These are phyloP conservation scores for Ceratocystis diversiconidia DNA, from an alignment of 2,329 filamentous ascomycete species.

Conservation along the genomic window DNA sequence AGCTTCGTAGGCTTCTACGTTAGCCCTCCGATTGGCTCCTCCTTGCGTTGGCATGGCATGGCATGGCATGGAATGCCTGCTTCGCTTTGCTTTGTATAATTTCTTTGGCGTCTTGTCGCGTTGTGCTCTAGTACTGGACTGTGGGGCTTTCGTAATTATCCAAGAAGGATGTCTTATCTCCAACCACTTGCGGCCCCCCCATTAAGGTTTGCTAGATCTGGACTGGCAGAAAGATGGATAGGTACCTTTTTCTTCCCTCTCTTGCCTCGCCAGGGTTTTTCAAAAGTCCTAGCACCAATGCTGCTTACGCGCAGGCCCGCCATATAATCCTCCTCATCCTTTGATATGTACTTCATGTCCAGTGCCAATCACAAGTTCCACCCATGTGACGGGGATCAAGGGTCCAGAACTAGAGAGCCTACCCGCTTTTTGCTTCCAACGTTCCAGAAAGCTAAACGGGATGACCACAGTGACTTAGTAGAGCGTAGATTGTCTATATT, in stretches of 20 bases:
- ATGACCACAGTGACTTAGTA: neutral
- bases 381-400: neutral
- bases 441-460: neutral
- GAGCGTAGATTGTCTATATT: neutral
- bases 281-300: neutral
- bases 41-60: too few relatives aligned
- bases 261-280: neutral
- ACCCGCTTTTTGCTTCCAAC: neutral
- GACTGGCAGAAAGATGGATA: neutral
- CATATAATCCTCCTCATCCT: neutral
- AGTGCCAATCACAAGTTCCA: neutral
- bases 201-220: neutral
- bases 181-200: neutral
- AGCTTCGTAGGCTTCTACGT: too few relatives aligned
- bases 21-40: too few relatives aligned
- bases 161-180: constrained; percentile 7
- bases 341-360: neutral
- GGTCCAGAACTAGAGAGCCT: neutral
- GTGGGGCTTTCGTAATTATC: neutral
- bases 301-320: neutral
- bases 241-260: neutral
- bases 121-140: too few relatives aligned
- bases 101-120: too few relatives aligned
- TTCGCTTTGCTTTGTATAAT: too few relatives aligned
- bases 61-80: too few relatives aligned